phyloP scores from a whole-genome alignment of 768 basidiomycete genomes.

The Amanita phalloides region DNA sequence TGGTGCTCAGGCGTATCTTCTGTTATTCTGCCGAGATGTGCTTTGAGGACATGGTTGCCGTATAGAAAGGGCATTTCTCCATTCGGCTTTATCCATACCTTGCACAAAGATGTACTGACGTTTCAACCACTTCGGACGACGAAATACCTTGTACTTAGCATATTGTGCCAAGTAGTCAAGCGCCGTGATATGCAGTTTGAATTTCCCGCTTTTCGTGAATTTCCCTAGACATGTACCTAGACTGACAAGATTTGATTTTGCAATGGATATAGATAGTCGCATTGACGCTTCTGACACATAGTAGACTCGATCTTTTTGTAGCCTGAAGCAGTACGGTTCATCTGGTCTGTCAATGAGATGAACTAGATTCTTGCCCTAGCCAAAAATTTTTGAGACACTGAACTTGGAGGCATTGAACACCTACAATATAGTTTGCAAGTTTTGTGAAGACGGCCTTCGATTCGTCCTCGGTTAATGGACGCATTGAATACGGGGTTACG shows the following conservation, averaged over 20 bases:
- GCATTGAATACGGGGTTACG: conserved; percentile 41
- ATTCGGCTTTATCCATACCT: conserved; percentile 99
- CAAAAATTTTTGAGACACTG: not conserved
- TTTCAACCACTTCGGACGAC: not conserved
- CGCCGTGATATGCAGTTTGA: conserved; percentile 92
- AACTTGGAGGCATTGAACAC: conserved; percentile 15
- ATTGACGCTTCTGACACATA: conserved; percentile 95
- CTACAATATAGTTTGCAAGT: conserved; percentile 91
- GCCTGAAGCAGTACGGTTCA: conserved; percentile 90
- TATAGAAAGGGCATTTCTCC: conserved; percentile 99
- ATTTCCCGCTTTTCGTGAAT: conserved; percentile 94
- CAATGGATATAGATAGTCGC: conserved; percentile 86
- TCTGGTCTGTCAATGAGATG: conserved; percentile 92
- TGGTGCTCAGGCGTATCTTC: conserved; percentile 99
- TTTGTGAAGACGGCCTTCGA: conserved; percentile 95
- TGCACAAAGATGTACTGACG: not conserved
- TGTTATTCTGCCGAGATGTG: conserved; percentile 96
- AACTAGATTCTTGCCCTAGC: conserved; percentile 89
- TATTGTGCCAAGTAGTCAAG: conserved; percentile 92
- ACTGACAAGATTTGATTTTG: conserved; percentile 84
- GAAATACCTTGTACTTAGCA: conserved; percentile 87
- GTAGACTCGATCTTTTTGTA: conserved; percentile 91
- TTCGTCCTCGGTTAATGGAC: conserved; percentile 94
- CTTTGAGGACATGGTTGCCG: conserved; percentile 97
- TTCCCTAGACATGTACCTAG: conserved; percentile 97